Evolutionary conservation across 192 early-diverging fungal species (phyloP), one percentile per base, ranked within the genome.

Genomic region (Coemansia sp.): DNA sequence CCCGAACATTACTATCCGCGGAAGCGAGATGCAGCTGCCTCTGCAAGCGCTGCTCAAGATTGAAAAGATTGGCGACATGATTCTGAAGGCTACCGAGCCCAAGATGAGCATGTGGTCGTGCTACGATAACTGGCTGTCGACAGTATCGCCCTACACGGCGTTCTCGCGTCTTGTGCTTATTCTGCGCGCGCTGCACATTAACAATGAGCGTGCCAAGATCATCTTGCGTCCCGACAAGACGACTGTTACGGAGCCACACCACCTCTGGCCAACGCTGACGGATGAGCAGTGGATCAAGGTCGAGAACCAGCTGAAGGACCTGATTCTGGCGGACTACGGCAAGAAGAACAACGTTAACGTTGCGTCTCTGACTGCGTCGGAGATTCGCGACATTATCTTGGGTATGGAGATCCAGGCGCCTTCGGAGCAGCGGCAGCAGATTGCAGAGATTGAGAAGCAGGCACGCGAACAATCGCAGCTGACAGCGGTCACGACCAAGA

Each of bases 341-440:
- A 99, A 97, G 78, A 97, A 97, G 85, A 99, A 99, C 82, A 97
- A 91, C 45, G 94, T 99, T 48, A 97, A 96, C 44, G 93, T 96
- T 23, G 92, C 93, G 13, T 94, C 93, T 30, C 81, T 99, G 28
- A 99, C 96, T 0, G 84, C 87, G 28, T 93, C 93, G 4, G 96
- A 99, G 81, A 92, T 99, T 53, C 87, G 96, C 53, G 96, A 99
- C 72, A 92, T 99, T 43, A 97, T 99, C 53, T 80, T 99, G 49
- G 96, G 96, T 60, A 99, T 99, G 96, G 93, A 97, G 66, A 99
- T 99, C 58, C 87, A 90, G 23, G 96, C 96, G 42, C 96, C 96
- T 20, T 95, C 92, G 33, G 77, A 89, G 40, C 90, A 95, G 78
- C 83, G 96, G 28, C 94, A 97, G 72, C 90, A 97, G 74, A 91